Evolutionary conservation across 2,329 filamentous ascomycete genomes (phyloP).

Genomic region (Verticillium alfalfae): DNA sequence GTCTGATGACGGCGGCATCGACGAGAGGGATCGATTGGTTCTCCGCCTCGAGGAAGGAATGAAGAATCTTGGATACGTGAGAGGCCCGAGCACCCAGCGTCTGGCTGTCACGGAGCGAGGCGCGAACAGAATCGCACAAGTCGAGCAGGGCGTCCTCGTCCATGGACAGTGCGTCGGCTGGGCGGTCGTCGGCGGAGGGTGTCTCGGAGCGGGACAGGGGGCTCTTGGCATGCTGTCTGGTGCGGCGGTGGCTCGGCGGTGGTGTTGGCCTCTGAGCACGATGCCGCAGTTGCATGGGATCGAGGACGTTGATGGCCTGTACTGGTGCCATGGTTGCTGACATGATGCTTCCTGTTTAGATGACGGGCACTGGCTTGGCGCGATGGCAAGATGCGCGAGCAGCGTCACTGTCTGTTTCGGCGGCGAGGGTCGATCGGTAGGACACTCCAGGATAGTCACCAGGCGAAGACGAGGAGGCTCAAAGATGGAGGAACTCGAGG

Average conservation of each 20-base stretch:
- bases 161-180: neutral
- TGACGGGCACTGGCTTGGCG: neutral
- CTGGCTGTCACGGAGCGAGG: constrained; percentile 23
- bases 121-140: constrained; percentile 36
- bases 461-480: too few relatives aligned
- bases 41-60: constrained; percentile 32
- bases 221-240: constrained; percentile 1
- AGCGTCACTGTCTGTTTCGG: neutral
- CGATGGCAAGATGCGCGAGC: neutral
- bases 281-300: constrained; percentile 3
- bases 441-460: too few relatives aligned
- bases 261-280: neutral
- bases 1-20: constrained; percentile 30
- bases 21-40: constrained; percentile 23
- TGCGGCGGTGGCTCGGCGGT: neutral
- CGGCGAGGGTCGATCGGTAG: neutral
- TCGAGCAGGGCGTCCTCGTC: constrained; percentile 20
- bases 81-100: constrained; percentile 24
- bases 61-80: constrained; percentile 32
- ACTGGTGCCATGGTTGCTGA: constrained; percentile 6
- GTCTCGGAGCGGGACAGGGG: neutral
- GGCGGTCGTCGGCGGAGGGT: constrained; percentile 2
- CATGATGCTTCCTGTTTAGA: too few relatives aligned
- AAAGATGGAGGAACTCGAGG: too few relatives aligned
- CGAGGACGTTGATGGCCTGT: constrained; percentile 3